phyloP scores from a whole-genome alignment of 116 monocot genomes.

The Zostera marina region DNA sequence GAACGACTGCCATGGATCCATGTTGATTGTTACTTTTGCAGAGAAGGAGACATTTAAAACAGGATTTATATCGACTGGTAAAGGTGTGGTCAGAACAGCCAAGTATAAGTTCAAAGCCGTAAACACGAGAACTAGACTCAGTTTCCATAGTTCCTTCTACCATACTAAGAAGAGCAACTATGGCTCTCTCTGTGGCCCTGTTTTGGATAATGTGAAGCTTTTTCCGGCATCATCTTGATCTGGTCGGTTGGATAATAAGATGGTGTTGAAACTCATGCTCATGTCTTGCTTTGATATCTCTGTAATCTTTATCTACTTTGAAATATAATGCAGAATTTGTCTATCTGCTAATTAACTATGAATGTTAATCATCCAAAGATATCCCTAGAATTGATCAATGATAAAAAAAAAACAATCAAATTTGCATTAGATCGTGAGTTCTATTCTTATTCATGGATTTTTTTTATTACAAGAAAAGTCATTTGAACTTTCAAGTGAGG shows the following conservation, averaged over 20 bases:
- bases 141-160: conserved; percentile 78
- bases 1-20: conserved; percentile 73
- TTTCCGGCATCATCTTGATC: conserved; percentile 16
- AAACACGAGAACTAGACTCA: conserved; percentile 36
- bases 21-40: conserved; percentile 71
- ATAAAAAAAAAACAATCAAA: too few relatives aligned
- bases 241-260: neutral
- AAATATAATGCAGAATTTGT: neutral
- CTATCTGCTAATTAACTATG: too few relatives aligned
- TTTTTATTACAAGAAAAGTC: too few relatives aligned
- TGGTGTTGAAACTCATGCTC: too few relatives aligned
- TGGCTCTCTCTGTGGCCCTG: conserved; percentile 63
- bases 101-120: conserved; percentile 40
- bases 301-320: too few relatives aligned
- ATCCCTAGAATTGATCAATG: too few relatives aligned
- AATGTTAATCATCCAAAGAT: neutral
- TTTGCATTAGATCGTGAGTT: too few relatives aligned
- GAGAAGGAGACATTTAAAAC: conserved; percentile 32
- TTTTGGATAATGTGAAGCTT: conserved; percentile 69
- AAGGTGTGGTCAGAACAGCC: conserved; percentile 27
- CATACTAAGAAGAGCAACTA: conserved; percentile 41
- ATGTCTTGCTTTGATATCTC: neutral
- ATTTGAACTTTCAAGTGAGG: too few relatives aligned
- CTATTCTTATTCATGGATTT: too few relatives aligned
- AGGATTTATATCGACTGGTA: conserved; percentile 39